These are phyloP conservation scores for Cercospora sojina DNA, from an alignment of 2,329 filamentous ascomycete genomes.

Conservation along the genomic window DNA sequence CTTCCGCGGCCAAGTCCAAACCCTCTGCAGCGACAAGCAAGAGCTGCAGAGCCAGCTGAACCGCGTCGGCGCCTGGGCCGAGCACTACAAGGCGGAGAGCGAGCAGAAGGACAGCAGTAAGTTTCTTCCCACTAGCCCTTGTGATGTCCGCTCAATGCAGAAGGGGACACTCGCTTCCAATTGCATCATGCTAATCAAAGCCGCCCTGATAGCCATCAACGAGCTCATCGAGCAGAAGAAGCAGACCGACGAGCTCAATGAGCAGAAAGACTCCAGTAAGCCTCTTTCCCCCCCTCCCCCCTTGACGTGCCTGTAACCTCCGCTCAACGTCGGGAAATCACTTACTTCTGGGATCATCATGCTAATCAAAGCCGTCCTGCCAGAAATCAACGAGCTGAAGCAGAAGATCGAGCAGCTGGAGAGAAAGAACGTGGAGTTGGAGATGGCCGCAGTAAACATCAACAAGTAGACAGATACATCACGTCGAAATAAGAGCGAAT, in stretches of 20 bases:
- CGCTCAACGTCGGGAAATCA: background rate
- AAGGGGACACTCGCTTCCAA: background rate
- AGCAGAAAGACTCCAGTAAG: background rate
- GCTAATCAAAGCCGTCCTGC: background rate
- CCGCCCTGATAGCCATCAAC: background rate
- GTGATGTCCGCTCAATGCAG: background rate
- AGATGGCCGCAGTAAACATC: background rate
- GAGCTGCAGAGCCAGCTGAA: background rate
- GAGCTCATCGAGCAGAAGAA: background rate
- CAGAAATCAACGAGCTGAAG: background rate
- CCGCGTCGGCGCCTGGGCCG: background rate
- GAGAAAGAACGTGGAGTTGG: background rate
- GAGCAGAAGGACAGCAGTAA: background rate
- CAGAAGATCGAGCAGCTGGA: background rate
- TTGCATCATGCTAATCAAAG: background rate
- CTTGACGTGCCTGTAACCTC: background rate
- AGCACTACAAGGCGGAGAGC: background rate
- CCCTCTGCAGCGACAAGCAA: too few species aligned
- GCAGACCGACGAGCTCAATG: background rate
- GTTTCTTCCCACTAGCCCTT: background rate
- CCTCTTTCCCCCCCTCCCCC: too few species aligned
- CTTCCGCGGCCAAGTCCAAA: background rate
- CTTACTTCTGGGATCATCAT: background rate
- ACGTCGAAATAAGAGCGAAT: background rate
- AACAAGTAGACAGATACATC: background rate